Base-by-base conservation (phyloP, 2,329 filamentous ascomycete genomes). In the Trichoderma sp. region DNA sequence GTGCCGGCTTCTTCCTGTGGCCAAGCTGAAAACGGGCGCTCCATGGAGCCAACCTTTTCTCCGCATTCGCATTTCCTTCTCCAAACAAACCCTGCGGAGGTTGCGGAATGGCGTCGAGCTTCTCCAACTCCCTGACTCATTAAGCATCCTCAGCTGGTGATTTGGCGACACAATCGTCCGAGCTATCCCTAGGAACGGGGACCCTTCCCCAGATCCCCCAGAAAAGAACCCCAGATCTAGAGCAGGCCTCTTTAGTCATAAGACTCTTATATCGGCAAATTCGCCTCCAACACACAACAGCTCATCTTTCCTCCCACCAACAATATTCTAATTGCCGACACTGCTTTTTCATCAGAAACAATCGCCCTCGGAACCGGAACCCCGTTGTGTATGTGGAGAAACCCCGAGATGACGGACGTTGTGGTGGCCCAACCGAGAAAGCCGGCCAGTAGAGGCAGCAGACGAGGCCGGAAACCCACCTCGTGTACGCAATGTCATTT, bases 201-300 rank as follows among this genome's bases (percentile, higher is more conserved):
- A 35, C 35, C 18, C 33, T 62, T 62, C 66, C 50, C 66, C 66
- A 29, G 50, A 59, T 53, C 21, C 53, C 68, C 68, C 24, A 62
- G 45, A n/a, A 50, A 66, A 66, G 50, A 18, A 9, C 64, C 64
- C 38, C 50, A 56, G 18, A 35, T 56, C 35, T 35, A 21, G 31
- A n/a, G 12, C 29, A 59, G 50, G 24, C 16, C 9, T 35, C 24
- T 11, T n/a, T 45, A 9, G 35, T 29, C 27, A 9, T 9, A 31
- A 53, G 41, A 71, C 68, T 71, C 29, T 31, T 62, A 71, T 71
- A 62, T 71, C 68, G 68, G 68, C 56, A 71, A 71, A 71, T 71
- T 71, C 53, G 33, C 33, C 24, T 31, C 14, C 16, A 60, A 29
- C 3, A 33, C 9, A 71, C 53, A 6, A 21, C 18, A 11, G 38